These are phyloP conservation scores for Drechmeria coniospora DNA, from an alignment of 2,329 filamentous ascomycete genomes.

Conservation along the genomic window DNA sequence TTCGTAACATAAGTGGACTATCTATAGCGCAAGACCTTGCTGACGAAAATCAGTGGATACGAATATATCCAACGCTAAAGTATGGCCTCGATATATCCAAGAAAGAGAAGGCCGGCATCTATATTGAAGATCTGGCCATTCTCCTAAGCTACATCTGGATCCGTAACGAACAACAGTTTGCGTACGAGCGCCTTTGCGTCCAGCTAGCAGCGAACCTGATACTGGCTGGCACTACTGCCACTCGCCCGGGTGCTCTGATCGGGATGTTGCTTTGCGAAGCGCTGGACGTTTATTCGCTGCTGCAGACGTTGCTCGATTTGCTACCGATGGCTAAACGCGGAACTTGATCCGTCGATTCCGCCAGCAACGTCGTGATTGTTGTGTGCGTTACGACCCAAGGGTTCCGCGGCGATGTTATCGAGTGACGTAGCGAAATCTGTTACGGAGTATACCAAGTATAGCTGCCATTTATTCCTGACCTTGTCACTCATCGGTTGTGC, in stretches of 20 bases:
- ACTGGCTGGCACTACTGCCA: conserved; percentile 10
- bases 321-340: too few species aligned
- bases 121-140: conserved; percentile 9
- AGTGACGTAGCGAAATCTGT: too few species aligned
- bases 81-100: conserved; percentile 8
- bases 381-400: too few species aligned
- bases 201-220: conserved; percentile 8
- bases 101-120: conserved; percentile 10
- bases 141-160: conserved; percentile 10
- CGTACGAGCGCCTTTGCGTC: conserved; percentile 11
- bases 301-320: too few species aligned
- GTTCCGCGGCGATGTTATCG: too few species aligned
- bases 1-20: conserved; percentile 1
- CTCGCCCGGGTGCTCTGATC: conserved; percentile 11
- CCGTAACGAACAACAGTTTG: conserved; percentile 8
- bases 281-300: conserved; percentile 12
- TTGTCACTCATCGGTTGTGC: too few species aligned
- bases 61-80: conserved; percentile 3
- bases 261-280: conserved; percentile 10
- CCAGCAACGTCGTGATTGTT: too few species aligned
- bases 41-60: conserved; percentile 8
- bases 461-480: too few species aligned
- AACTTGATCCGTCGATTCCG: too few species aligned
- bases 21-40: not conserved
- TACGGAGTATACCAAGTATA: too few species aligned